Conservation (phyloP, 345 rosid genomes). For the Euclidium syriacum region DNA sequence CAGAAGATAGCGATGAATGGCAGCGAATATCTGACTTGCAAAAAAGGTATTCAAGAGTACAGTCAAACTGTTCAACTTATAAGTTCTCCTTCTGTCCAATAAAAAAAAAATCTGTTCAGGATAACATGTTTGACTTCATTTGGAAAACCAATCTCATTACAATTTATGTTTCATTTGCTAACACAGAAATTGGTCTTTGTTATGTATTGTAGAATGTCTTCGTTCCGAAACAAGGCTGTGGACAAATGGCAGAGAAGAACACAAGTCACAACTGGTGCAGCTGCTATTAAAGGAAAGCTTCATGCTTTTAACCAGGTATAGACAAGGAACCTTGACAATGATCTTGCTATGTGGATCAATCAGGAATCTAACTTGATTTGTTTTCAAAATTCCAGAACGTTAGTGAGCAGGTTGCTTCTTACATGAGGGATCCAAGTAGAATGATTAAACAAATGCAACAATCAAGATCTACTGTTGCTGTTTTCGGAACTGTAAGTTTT, state of each 20-base stretch:
- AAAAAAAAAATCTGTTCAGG: not conserved
- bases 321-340: not conserved
- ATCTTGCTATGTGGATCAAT: not conserved
- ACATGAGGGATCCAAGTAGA: conserved; percentile 94
- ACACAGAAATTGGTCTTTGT: not conserved
- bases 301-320: conserved; percentile 95
- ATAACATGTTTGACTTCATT: not conserved
- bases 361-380: conserved; percentile 15
- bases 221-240: conserved; percentile 78
- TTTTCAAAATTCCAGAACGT: conserved; percentile 49
- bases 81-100: not conserved
- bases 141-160: not conserved
- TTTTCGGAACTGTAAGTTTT: conserved; percentile 74
- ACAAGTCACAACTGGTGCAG: conserved; percentile 84
- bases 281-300: conserved; percentile 77
- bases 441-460: conserved; percentile 96
- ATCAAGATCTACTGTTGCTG: conserved; percentile 53
- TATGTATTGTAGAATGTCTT: conserved; percentile 50
- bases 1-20: conserved; percentile 67
- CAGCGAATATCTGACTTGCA: conserved; percentile 50
- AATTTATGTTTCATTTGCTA: not conserved
- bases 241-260: conserved; percentile 97
- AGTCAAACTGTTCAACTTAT: not conserved
- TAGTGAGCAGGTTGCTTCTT: conserved; percentile 79
- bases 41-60: conserved; percentile 47